These are phyloP conservation scores for Metschnikowia picachoensis DNA, from an alignment of 805 yeast species.

Conservation along the genomic window DNA sequence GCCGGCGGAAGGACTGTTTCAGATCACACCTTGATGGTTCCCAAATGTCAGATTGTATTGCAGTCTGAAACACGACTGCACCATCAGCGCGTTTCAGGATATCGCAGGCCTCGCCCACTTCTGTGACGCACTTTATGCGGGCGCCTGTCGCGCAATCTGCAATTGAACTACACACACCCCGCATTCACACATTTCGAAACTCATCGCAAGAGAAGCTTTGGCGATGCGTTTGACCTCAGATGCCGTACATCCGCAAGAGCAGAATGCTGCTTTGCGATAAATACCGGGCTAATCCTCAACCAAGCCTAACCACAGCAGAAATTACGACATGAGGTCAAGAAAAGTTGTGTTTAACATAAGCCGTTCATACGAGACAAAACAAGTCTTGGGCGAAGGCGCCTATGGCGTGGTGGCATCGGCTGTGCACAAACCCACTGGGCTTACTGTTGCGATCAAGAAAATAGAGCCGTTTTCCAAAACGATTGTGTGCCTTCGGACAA, in stretches of 20 bases:
- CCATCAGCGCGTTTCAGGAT: background rate
- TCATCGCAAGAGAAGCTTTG: background rate
- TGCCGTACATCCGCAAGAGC: background rate
- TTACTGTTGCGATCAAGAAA: slow-evolving; percentile 72
- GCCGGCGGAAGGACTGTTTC: too few species aligned
- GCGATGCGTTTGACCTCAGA: slow-evolving; percentile 4
- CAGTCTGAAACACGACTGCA: too few species aligned
- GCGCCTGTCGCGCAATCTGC: slow-evolving; percentile 2
- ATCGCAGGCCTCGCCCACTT: too few species aligned
- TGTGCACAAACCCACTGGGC: slow-evolving; percentile 53
- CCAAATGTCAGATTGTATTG: too few species aligned
- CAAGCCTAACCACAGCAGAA: background rate
- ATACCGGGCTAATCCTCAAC: background rate
- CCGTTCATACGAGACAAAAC: slow-evolving; percentile 54
- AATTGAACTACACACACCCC: slow-evolving; percentile 4
- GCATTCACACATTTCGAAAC: slow-evolving; percentile 7
- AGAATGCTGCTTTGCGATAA: background rate
- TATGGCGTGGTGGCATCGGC: slow-evolving; percentile 78
- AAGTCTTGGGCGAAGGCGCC: slow-evolving; percentile 75
- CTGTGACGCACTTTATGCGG: background rate
- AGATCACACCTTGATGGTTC: too few species aligned
- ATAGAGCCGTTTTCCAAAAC: slow-evolving; percentile 67
- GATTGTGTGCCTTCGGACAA: slow-evolving; percentile 63
- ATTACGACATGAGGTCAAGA: background rate
- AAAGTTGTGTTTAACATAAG: slow-evolving; percentile 55